These are phyloP conservation scores for Solanum pennellii DNA, from an alignment of 257 asterid species.

Conservation along the genomic window DNA sequence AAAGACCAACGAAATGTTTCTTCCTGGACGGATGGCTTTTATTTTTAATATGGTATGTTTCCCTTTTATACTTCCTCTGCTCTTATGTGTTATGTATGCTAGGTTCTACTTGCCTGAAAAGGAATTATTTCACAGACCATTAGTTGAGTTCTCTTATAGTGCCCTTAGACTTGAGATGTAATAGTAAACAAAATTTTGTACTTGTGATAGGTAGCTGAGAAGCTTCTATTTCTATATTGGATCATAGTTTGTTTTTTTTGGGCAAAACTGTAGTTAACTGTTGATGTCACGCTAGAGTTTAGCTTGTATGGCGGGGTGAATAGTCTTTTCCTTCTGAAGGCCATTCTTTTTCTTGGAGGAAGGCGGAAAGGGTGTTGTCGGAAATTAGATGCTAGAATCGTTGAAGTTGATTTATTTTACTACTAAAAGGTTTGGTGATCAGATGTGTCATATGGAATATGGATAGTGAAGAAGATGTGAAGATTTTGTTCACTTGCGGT, in stretches of 20 bases:
- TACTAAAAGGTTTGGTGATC: background rate
- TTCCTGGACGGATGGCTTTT: constrained; percentile 97
- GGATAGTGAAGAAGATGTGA: background rate
- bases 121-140: background rate
- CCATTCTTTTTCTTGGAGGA: background rate
- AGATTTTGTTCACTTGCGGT: background rate
- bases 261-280: no score
- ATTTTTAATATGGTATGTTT: constrained; percentile 70
- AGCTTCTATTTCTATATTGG: no score
- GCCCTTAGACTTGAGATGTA: background rate
- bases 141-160: background rate
- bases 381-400: background rate
- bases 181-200: background rate
- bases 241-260: no score
- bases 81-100: background rate
- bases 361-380: background rate
- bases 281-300: background rate
- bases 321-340: background rate
- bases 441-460: background rate
- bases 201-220: background rate
- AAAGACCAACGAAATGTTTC: constrained; percentile 97
- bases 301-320: background rate
- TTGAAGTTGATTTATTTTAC: background rate
- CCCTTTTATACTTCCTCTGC: background rate
- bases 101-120: background rate